Base-by-base conservation (phyloP, 106 monocot genomes). In the Posidonia australis region DNA sequence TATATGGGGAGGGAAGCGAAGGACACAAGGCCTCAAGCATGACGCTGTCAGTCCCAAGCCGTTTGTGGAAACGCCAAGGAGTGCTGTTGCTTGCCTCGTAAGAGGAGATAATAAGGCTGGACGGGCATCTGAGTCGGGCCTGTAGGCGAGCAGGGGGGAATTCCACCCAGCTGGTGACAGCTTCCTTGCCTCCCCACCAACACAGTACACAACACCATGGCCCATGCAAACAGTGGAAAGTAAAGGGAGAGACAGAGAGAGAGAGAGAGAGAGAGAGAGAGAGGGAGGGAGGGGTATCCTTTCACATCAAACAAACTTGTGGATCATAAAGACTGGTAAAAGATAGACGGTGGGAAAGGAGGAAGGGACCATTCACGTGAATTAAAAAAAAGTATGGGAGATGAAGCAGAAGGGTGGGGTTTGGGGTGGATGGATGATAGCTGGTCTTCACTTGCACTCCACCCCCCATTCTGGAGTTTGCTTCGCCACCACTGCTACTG, bases 91-190 rank as follows among this genome's bases (percentile, higher is more conserved):
- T 51, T 51, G 17, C 20, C n/a, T 51, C 49, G 17, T 51, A 17
- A 51, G n/a, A n/a, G n/a, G n/a, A n/a, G n/a, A n/a, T n/a, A n/a
- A n/a, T n/a, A n/a, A n/a, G n/a, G n/a, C n/a, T n/a, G n/a, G n/a
- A n/a, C n/a, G n/a, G n/a, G n/a, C n/a, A 18, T 51, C 20, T 56
- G 24, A 56, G 56, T 24, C 21, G 56, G 56, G n/a, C n/a, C 23
- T 56, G 24, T 56, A 22, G 56, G 56, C 56, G 13, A 22, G 21
- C 25, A 56, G 56, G 49, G 56, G 56, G 13, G 56, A 56, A 56
- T 56, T 56, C 27, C 56, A 56, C 56, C 56, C 56, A 56, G 56
- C 56, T 56, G 56, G 56, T 56, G 56, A 56, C 56, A 56, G 56
- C 56, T 56, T 26, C 56, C 23, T 22, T 5, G 19, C 56, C 13